phyloP scores from a whole-genome alignment of 2,329 filamentous ascomycete species.

The Xylariaceae sp. region DNA sequence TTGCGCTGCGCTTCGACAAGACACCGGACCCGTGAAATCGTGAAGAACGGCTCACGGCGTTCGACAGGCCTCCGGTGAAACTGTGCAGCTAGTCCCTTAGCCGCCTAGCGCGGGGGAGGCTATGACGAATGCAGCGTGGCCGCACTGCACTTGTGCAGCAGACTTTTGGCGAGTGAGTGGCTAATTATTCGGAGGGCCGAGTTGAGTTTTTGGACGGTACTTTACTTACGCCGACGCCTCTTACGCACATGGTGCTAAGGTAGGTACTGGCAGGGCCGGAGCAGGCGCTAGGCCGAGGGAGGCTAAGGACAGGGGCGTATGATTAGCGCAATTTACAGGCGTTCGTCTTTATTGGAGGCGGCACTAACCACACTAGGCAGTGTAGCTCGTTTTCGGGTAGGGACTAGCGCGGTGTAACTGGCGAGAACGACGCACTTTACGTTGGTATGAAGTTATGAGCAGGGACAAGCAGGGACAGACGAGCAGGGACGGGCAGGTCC shows the following conservation, averaged over 20 bases:
- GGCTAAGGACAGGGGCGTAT: not conserved
- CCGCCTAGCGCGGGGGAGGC: not conserved
- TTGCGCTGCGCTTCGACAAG: not conserved
- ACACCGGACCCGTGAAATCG: not conserved
- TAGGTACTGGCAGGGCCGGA: too few species aligned
- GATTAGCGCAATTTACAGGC: not conserved
- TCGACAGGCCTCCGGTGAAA: too few species aligned
- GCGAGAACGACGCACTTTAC: not conserved
- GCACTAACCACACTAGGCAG: not conserved
- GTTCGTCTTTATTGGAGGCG: not conserved
- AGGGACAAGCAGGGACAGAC: not conserved
- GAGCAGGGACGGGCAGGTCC: too few species aligned
- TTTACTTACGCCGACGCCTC: too few species aligned
- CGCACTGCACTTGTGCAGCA: not conserved
- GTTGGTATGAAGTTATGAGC: not conserved
- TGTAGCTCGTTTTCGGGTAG: not conserved
- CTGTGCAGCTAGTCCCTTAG: not conserved
- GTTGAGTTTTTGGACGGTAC: too few species aligned
- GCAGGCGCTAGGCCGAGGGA: too few species aligned
- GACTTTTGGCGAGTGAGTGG: not conserved
- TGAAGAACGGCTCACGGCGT: too few species aligned
- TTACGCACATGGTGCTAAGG: too few species aligned
- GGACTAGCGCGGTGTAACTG: not conserved
- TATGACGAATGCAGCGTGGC: not conserved
- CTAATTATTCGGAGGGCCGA: too few species aligned